Conservation (phyloP, 1,139 yeast species). For the Candida sanyaensis region DNA sequence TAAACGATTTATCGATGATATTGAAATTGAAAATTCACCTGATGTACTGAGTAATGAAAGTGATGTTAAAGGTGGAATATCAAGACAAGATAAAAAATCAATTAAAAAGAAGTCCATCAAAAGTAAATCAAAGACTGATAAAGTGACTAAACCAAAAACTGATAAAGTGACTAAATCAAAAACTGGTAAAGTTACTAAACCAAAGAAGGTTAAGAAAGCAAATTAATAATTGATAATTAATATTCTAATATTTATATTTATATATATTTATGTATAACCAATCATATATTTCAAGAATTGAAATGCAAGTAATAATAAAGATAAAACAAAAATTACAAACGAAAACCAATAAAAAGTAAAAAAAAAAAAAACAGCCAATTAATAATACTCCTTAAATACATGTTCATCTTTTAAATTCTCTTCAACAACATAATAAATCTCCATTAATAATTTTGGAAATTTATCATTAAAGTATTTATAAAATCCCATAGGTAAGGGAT, state of each 20-base stretch:
- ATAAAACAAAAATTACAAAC: background rate
- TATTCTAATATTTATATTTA: background rate
- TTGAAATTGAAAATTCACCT: background rate
- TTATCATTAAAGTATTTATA: conserved; percentile 69
- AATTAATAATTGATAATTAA: background rate
- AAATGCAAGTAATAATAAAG: background rate
- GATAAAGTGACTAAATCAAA: background rate
- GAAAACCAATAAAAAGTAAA: background rate
- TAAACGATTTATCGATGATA: conserved; percentile 44
- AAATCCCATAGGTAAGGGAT: conserved; percentile 83
- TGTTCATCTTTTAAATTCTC: conserved; percentile 62
- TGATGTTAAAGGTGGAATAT: conserved; percentile 10
- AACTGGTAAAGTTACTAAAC: background rate
- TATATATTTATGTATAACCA: no score
- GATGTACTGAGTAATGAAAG: conserved; percentile 1
- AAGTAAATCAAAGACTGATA: background rate
- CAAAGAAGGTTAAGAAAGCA: background rate
- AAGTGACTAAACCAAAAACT: background rate
- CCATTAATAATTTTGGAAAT: conserved; percentile 81
- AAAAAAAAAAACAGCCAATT: background rate
- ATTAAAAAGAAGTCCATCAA: background rate
- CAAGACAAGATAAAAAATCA: conserved; percentile 1
- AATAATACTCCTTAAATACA: conserved; percentile 54
- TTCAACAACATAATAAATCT: conserved; percentile 66
- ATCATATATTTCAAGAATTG: no score